Conservation (phyloP, 73 alveolate genomes). For the Paramecium sonneborni region DNA sequence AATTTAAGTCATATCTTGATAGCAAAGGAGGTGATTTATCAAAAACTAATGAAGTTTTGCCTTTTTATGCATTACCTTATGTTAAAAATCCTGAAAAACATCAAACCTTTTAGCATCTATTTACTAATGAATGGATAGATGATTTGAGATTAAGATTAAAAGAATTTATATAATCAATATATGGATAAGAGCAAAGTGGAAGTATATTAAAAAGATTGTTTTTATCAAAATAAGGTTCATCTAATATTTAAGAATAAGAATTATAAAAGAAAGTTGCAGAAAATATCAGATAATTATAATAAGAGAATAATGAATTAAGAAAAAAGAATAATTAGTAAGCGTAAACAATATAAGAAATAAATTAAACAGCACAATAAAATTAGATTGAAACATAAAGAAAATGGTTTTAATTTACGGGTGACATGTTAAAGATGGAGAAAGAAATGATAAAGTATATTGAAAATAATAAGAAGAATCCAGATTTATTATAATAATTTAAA, state of each 20-base stretch:
- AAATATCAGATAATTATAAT: not conserved
- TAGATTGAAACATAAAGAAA: not conserved
- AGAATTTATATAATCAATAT: slow-evolving; percentile 41
- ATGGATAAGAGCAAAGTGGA: not conserved
- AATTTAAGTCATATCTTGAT: slow-evolving; percentile 89
- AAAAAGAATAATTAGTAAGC: not conserved
- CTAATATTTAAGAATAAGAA: not conserved
- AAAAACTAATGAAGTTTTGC: slow-evolving; percentile 91
- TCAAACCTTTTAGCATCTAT: slow-evolving; percentile 85
- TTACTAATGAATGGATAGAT: slow-evolving; percentile 88
- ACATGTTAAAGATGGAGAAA: not conserved
- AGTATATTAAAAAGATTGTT: not conserved
- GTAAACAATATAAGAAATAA: not conserved
- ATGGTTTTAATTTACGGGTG: slow-evolving; percentile 41
- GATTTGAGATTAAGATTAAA: slow-evolving; percentile 82
- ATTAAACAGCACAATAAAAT: not conserved
- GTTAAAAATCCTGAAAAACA: slow-evolving; percentile 92
- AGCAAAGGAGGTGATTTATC: slow-evolving; percentile 87
- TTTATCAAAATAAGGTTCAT: not conserved
- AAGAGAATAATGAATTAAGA: not conserved
- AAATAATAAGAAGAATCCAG: slow-evolving; percentile 25
- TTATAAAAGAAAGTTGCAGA: not conserved
- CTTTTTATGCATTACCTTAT: slow-evolving; percentile 96
- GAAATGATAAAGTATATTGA: not conserved
- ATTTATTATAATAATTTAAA: slow-evolving; percentile 30